These are phyloP conservation scores for Penicillium sp. DNA, from an alignment of 2,329 filamentous ascomycete genomes.

Conservation along the genomic window DNA sequence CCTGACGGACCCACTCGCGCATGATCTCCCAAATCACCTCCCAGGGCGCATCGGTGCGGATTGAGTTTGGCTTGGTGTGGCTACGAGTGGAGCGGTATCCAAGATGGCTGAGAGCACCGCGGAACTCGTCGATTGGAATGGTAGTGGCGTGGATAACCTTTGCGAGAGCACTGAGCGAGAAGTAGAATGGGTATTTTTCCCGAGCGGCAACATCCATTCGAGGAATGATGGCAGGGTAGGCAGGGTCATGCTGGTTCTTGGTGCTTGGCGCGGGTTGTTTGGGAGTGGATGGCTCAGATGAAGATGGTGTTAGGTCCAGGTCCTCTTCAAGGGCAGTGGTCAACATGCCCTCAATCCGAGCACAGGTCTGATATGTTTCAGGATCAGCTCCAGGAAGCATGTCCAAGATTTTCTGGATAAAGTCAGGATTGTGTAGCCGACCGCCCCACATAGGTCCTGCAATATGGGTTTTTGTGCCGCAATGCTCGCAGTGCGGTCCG, in stretches of 20 bases:
- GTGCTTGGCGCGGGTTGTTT: not conserved
- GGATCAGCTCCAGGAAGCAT: slow-evolving; percentile 66
- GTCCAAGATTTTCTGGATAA: slow-evolving; percentile 74
- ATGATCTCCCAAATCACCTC: slow-evolving; percentile 86
- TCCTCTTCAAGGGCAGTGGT: slow-evolving; percentile 80
- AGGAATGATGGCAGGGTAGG: slow-evolving; percentile 39
- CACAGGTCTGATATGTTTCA: slow-evolving; percentile 72
- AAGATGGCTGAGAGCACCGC: slow-evolving; percentile 75
- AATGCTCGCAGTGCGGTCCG: slow-evolving; percentile 72
- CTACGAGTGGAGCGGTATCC: slow-evolving; percentile 83
- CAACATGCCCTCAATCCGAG: slow-evolving; percentile 87
- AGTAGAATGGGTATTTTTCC: slow-evolving; percentile 81
- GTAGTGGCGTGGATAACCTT: slow-evolving; percentile 76
- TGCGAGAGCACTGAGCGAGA: slow-evolving; percentile 71
- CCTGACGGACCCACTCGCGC: slow-evolving; percentile 84
- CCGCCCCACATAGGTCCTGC: slow-evolving; percentile 95
- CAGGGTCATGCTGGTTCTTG: slow-evolving; percentile 9
- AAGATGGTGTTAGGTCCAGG: slow-evolving; percentile 27
- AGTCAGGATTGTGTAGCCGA: slow-evolving; percentile 77
- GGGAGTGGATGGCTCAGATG: slow-evolving; percentile 7
- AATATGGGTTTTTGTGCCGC: slow-evolving; percentile 80
- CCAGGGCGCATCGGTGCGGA: slow-evolving; percentile 95
- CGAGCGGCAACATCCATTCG: slow-evolving; percentile 59
- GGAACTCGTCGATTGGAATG: slow-evolving; percentile 73
- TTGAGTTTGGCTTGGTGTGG: slow-evolving; percentile 82